Evolutionary conservation across 768 basidiomycete species (phyloP), one percentile per base, ranked within the genome.

Genomic region (Tulasnella sp.): DNA sequence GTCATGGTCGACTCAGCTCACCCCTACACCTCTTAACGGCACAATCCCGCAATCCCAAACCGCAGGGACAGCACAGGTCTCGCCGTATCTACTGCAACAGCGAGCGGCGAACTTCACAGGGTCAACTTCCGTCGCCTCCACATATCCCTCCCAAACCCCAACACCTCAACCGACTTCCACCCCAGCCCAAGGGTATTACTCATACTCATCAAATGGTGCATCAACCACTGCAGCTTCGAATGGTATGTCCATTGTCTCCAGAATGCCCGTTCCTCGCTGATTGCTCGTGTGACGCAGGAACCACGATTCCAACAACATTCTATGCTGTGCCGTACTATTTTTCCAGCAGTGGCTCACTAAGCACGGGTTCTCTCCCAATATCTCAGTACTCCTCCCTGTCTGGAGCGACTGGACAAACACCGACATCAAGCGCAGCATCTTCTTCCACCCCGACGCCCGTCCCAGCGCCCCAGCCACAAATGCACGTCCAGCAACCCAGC

Each of bases 401-500:
- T 15, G 77, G 77, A 29, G 77, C 77, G 6, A 77, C 77, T 39
- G 69, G 61, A 13, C 71, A 70, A 77, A 70, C 61, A 5, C 35
- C 39, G 73, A 32, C 44, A 35, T 51, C 67, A 78, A 51, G 40
- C 37, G 46, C 73, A 80, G 51, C 79, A 71, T 32, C 13, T 16
- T 39, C 37, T 26, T 51, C 77, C 32, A 20, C 77, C 18, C 26
- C 77, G 48, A 70, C 77, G n/a, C 23, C 69, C 73, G 18, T 20
- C 23, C 80, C 37, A 23, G 20, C 11, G 1, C 70, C 70, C 11
- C 79, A 79, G 35, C 78, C 77, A 37, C 79, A 81, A 39, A 79
- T 85, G 80, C 85, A 57, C 15, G 20, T 77, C 51, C 39, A 79
- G 77, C 73, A 61, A 67, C 26, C 18, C 5, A 20, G 18, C 46